Evolutionary conservation across 805 yeast species (phyloP).

Genomic region (Cyberlindnera nakhonratchasimensis): DNA sequence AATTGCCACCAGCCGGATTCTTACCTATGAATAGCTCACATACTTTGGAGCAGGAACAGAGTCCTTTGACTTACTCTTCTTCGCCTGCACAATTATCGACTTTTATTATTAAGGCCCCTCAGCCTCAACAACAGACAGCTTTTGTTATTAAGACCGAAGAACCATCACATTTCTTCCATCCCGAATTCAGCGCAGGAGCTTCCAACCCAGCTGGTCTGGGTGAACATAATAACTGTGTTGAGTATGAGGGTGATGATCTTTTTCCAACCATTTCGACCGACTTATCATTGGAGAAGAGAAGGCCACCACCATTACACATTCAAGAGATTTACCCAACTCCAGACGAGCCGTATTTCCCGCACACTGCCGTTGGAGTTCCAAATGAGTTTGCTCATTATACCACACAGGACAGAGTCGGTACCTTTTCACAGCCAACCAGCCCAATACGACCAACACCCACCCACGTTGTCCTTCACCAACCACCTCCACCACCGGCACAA

Average conservation of each 20-base stretch:
- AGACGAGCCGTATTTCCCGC: constrained; percentile 12
- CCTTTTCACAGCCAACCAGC: constrained; percentile 9
- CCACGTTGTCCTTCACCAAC: background rate
- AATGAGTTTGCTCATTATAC: constrained; percentile 10
- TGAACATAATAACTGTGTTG: background rate
- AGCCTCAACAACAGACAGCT: background rate
- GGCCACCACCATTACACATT: constrained; percentile 8
- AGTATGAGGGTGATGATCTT: constrained; percentile 6
- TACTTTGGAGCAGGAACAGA: too few species aligned
- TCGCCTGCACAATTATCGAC: background rate
- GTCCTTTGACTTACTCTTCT: constrained; percentile 1
- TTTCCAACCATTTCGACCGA: constrained; percentile 13
- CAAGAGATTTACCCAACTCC: constrained; percentile 17
- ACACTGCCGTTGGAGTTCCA: constrained; percentile 3
- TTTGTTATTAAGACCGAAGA: background rate
- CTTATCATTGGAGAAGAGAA: constrained; percentile 7
- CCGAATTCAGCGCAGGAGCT: background rate
- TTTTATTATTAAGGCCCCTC: constrained; percentile 1
- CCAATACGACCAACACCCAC: constrained; percentile 5
- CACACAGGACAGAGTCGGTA: constrained; percentile 1
- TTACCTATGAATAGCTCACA: background rate
- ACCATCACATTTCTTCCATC: background rate
- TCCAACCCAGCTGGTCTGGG: background rate
- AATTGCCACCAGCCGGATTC: constrained; percentile 1
- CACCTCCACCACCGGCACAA: background rate